A percentile compares a stretch with the other conserved stretches of the same genome.
Evolutionary conservation across 805 yeast genomes (phyloP).

Genomic region (Candida ovalis): DNA sequence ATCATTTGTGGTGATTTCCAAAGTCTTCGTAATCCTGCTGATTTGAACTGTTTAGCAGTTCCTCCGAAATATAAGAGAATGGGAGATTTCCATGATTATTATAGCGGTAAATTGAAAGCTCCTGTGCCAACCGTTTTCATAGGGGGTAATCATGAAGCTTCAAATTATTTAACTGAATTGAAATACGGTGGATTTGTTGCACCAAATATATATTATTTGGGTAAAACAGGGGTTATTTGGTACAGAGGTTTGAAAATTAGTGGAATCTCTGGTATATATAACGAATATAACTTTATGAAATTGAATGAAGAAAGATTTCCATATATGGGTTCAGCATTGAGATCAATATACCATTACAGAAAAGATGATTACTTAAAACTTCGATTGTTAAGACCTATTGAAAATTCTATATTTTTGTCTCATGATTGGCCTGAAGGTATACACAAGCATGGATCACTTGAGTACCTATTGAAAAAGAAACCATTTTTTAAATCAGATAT

Average conservation of each 20-base stretch:
- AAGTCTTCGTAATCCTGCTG: conserved; percentile 61
- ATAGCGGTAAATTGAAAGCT: conserved; percentile 53
- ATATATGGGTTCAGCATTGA: conserved; percentile 39
- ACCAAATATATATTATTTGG: conserved; percentile 80
- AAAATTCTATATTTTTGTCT: conserved; percentile 55
- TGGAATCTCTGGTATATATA: conserved; percentile 84
- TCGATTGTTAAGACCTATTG: conserved; percentile 32
- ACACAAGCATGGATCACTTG: conserved; percentile 57
- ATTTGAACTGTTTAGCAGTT: conserved; percentile 66
- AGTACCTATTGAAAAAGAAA: conserved; percentile 49
- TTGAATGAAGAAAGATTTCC: conserved; percentile 46
- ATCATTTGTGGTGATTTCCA: conserved; percentile 92
- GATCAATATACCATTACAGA: conserved; percentile 73
- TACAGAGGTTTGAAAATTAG: conserved; percentile 72
- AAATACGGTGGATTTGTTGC: conserved; percentile 93
- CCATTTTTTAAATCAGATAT: conserved; percentile 69
- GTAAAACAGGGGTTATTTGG: conserved; percentile 71
- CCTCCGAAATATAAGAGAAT: conserved; percentile 71
- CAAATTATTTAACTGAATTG: conserved; percentile 68
- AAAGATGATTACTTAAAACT: conserved; percentile 60
- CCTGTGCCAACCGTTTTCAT: conserved; percentile 78
- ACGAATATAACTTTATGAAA: conserved; percentile 43
- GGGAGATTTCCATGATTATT: conserved; percentile 81
- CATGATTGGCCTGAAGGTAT: conserved; percentile 97
- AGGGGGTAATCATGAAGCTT: conserved; percentile 96